Evolutionary conservation across 2,329 filamentous ascomycete species (phyloP), one percentile per base, ranked within the genome.

Genomic region (Taxawa tesnikishii): DNA sequence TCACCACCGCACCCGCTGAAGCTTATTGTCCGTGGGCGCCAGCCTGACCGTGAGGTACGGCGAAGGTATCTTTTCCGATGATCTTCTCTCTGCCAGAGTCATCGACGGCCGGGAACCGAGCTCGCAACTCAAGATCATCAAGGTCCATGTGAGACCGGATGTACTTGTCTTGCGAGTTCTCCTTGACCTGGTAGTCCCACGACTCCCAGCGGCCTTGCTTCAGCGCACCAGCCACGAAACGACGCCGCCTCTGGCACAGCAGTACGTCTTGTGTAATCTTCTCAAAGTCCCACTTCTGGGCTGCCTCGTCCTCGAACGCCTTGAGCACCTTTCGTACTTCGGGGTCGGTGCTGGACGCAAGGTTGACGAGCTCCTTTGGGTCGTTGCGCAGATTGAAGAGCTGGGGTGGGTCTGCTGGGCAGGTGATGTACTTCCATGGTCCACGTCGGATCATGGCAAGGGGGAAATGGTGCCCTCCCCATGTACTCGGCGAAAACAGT

Each of bases 401-500:
- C 60, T 90, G 83, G 17, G 82, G 77, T 18, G 80, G 77, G 50
- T 94, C 87, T 14, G 77, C 78, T 5, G 85, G 76, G 48, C 84
- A 94, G 41, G 73, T 84, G 42, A 90, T 75, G 55, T 85, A 94
- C 65, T 94, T 94, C 83, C 83, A 94, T 28, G 71, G 68, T 6
- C 83, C 83, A 33, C 84, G 78, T 36, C 82, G 77, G 50, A 94
- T 94, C 87, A 94, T 94, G 68, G 93, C 83, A 35, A 92, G 72
- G 87, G 87, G 4, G 81, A 77, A 34, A 93, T 68, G 1, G 87
- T 94, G 29, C 87, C 87, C 59, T 94, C 87, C 84, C 87, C 50
- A 88, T 93, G 62, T 94, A 94, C 61, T 94, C 87, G 38, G 84
- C 85, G 47, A 88, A 80, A n/a, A 90, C 85, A 8, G 82, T 90